phyloP scores from a whole-genome alignment of 2,329 filamentous ascomycete species.

The Monosporascus sp. region DNA sequence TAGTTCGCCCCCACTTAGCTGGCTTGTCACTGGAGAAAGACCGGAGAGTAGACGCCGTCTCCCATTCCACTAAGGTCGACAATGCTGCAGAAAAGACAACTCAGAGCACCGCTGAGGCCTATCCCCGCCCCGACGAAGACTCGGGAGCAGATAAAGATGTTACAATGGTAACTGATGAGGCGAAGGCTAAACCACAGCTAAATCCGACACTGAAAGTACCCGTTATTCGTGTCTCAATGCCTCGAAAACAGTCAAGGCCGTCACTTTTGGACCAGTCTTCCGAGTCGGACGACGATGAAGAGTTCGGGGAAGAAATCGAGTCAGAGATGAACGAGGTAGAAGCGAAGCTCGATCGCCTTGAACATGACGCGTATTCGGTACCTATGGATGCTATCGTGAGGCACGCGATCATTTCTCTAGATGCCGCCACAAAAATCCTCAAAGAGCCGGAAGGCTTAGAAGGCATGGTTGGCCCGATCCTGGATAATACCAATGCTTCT shows the following conservation, averaged over 20 bases:
- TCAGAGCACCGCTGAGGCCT: neutral
- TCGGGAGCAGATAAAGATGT: conserved; percentile 4
- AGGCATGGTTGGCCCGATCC: conserved; percentile 39
- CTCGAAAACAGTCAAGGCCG: conserved; percentile 29
- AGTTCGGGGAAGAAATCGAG: conserved; percentile 53
- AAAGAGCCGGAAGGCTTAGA: conserved; percentile 39
- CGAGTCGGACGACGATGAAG: conserved; percentile 52
- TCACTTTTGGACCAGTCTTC: conserved; percentile 40
- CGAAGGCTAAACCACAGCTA: conserved; percentile 8
- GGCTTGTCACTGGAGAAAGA: conserved; percentile 17
- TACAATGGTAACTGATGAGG: conserved; percentile 2
- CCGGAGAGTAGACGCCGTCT: conserved; percentile 14
- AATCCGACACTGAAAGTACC: conserved; percentile 13
- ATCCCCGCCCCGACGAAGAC: conserved; percentile 1
- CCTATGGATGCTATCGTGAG: conserved; percentile 39
- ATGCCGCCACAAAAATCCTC: conserved; percentile 43
- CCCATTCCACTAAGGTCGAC: conserved; percentile 6
- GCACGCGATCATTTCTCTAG: conserved; percentile 44
- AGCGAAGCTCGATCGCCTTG: conserved; percentile 42
- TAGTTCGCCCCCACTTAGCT: conserved; percentile 18
- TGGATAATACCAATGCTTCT: conserved; percentile 25
- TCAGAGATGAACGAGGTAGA: conserved; percentile 49
- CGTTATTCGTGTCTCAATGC: conserved; percentile 35
- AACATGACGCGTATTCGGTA: conserved; percentile 32
- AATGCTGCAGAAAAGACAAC: conserved; percentile 7